Percentiles rank a stretch among this genome's conserved stretches.
phyloP scores from a whole-genome alignment of 2,329 filamentous ascomycete species.

The Calcarisporium arbuscula region DNA sequence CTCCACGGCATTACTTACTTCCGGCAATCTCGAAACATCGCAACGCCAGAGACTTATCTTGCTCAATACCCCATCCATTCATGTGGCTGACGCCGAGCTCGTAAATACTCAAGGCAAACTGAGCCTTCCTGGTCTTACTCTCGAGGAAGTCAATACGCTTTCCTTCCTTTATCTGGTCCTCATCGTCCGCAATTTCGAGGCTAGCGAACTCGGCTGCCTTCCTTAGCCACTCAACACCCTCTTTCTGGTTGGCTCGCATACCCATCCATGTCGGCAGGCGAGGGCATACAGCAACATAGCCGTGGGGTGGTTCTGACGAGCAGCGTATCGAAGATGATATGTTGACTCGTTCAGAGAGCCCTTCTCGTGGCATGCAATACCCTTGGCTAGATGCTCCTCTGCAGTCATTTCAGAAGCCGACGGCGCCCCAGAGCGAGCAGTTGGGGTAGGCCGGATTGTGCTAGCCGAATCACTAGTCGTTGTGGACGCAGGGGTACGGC shows the following conservation, averaged over 20 bases:
- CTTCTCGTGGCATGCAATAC: slow-evolving; percentile 82
- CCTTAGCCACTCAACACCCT: slow-evolving; percentile 87
- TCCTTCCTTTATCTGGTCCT: slow-evolving; percentile 57
- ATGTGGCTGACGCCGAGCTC: slow-evolving; percentile 95
- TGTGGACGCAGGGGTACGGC: slow-evolving; percentile 40
- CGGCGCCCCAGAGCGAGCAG: slow-evolving; percentile 40
- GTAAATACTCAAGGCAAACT: slow-evolving; percentile 93
- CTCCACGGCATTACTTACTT: slow-evolving; percentile 42
- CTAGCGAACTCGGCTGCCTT: slow-evolving; percentile 83
- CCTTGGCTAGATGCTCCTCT: slow-evolving; percentile 85
- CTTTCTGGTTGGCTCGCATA: slow-evolving; percentile 84
- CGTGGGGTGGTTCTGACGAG: slow-evolving; percentile 77
- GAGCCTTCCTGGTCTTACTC: slow-evolving; percentile 77
- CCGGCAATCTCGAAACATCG: slow-evolving; percentile 96
- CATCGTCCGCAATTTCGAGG: slow-evolving; percentile 76
- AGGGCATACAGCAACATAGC: slow-evolving; percentile 95
- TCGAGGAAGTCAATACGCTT: slow-evolving; percentile 61
- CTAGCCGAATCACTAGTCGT: slow-evolving; percentile 49
- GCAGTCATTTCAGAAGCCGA: slow-evolving; percentile 65
- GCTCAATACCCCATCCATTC: slow-evolving; percentile 96
- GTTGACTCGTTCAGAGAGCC: slow-evolving; percentile 89
- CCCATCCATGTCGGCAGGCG: slow-evolving; percentile 94
- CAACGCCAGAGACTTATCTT: slow-evolving; percentile 81
- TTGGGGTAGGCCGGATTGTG: slow-evolving; percentile 37
- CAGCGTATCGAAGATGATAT: slow-evolving; percentile 88